Evolutionary conservation across 371 early-diverging fungal species (phyloP).

Genomic region (Mortierella sp.): DNA sequence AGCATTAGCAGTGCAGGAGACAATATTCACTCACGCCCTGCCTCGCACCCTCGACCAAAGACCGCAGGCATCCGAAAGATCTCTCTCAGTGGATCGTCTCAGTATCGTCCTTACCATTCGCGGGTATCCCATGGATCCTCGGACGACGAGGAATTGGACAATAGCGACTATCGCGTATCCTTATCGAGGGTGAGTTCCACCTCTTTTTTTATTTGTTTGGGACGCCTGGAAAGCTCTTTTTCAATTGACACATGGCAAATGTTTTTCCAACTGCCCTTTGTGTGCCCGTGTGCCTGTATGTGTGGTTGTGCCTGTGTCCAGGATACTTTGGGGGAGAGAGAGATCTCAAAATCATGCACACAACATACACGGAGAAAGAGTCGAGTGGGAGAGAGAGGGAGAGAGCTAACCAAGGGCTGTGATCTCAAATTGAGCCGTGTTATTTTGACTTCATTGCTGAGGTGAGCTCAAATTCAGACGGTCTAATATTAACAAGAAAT

Average conservation of each 20-base stretch:
- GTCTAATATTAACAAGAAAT: too few species aligned
- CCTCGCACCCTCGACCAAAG: conserved; percentile 12
- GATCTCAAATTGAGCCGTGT: too few species aligned
- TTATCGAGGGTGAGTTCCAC: conserved; percentile 19
- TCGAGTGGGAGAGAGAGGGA: too few species aligned
- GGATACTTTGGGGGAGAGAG: conserved; percentile 9
- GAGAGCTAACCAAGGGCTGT: too few species aligned
- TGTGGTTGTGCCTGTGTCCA: too few species aligned
- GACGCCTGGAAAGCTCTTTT: too few species aligned
- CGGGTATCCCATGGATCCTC: conserved; percentile 18
- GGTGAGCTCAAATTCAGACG: background rate
- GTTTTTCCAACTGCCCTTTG: too few species aligned
- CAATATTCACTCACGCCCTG: conserved; percentile 18
- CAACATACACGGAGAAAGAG: too few species aligned
- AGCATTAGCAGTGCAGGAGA: background rate
- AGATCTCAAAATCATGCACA: too few species aligned
- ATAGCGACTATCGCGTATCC: conserved; percentile 13
- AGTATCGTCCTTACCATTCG: conserved; percentile 18
- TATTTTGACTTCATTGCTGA: too few species aligned
- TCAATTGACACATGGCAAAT: conserved; percentile 25
- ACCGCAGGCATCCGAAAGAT: conserved; percentile 21
- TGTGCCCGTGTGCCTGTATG: too few species aligned
- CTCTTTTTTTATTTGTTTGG: conserved; percentile 8
- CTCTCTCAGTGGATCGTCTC: conserved; percentile 28
- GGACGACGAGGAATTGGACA: conserved; percentile 17